These are phyloP conservation scores for Arabidopsis suecica DNA, from an alignment of 345 rosid species.

Conservation along the genomic window DNA sequence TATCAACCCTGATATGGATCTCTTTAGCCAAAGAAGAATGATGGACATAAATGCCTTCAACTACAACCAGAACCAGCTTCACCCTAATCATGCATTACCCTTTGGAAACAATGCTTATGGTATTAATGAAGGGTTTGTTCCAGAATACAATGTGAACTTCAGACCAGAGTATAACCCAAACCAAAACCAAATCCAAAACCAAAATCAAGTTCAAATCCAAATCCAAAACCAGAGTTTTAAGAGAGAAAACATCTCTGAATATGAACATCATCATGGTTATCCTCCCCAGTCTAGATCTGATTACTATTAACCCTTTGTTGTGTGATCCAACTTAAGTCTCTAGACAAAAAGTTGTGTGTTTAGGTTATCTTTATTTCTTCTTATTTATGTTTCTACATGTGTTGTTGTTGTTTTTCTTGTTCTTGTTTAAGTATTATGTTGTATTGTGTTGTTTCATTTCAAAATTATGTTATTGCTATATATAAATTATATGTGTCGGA, in stretches of 20 bases:
- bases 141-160: neutral
- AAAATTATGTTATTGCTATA: neutral
- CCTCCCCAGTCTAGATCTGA: constrained; percentile 19
- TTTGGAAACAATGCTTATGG: constrained; percentile 11
- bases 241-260: constrained; percentile 10
- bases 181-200: constrained; percentile 4
- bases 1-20: neutral
- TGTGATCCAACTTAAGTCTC: neutral
- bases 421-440: neutral
- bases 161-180: neutral
- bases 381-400: neutral
- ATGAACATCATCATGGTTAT: constrained; percentile 24
- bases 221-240: neutral
- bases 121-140: neutral
- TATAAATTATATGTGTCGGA: neutral
- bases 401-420: neutral
- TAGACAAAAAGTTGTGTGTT: neutral
- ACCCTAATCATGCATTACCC: neutral
- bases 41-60: neutral
- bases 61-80: neutral
- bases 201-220: neutral
- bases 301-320: constrained; percentile 2
- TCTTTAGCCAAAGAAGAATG: constrained; percentile 28
- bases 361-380: neutral
- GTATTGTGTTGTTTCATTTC: neutral